Evolutionary conservation across 1,139 yeast species (phyloP), one percentile per base, ranked within the genome.

Genomic region (Candida sp.): DNA sequence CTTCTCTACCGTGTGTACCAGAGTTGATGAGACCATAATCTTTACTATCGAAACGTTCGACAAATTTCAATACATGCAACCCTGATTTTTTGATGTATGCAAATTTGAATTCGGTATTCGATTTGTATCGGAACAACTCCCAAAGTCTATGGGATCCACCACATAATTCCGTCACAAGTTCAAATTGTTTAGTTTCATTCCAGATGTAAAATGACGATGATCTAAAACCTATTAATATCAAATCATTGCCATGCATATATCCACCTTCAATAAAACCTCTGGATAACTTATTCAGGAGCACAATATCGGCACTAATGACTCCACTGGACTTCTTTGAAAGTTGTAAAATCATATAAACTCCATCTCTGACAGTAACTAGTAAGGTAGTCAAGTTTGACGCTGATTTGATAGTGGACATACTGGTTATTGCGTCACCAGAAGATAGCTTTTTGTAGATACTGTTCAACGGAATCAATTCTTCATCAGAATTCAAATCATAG

Each of bases 91-190:
- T 81, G 21, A 85, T 79, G 53, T 81, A 87, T 56, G 66, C 52
- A 73, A 77, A 52, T 56, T 65, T 61, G 48, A 52, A 63, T 25
- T 49, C 52, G 33, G 48, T 41, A 3, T 37, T 25, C 8, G 23
- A 8, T 1, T 36, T 40, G 23, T 55, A 49, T 11, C 59, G 52
- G 43, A 63, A 57, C 22, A 85, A 66, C 37, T 73, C 71, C 97
- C 97, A 93, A 48, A 81, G 79, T 50, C 98, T 73, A 57, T 91
- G 97, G 2, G 93, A 80, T 1, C 98, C 98, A 21, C 98, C 98
- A 61, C 98, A 93, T n/a, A 75, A 64, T 49, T 82, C 88, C 48
- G 80, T 79, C 44, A 79, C 70, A 4, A 88, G 60, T 57, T 90
- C 97, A 41, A 77, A 72, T 52, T 87, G 91, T 36, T 76, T 71